Evolutionary conservation across 2,329 filamentous ascomycete species (phyloP).

Genomic region (Lachnellula willkommii): DNA sequence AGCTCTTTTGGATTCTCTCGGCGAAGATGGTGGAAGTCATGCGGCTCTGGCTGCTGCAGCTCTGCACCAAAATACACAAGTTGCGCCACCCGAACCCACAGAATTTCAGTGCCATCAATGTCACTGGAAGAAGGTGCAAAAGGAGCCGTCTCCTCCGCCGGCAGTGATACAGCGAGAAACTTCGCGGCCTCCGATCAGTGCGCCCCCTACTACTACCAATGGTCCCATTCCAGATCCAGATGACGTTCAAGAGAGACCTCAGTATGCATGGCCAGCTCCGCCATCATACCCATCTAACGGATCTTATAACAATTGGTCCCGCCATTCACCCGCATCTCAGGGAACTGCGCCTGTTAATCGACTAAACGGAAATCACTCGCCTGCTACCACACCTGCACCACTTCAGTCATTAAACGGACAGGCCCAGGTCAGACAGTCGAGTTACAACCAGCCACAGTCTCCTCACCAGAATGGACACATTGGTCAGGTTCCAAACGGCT

Average conservation of each 20-base stretch:
- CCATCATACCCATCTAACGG: conserved; percentile 36
- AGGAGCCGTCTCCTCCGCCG: conserved; percentile 21
- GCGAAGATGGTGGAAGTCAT: conserved; percentile 19
- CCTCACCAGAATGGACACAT: conserved; percentile 42
- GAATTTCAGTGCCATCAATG: conserved; percentile 74
- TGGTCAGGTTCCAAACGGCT: conserved; percentile 40
- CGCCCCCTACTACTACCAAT: conserved; percentile 26
- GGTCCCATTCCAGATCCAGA: conserved; percentile 29
- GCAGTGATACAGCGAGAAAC: conserved; percentile 14
- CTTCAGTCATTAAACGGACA: conserved; percentile 18
- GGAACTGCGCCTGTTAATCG: conserved; percentile 40
- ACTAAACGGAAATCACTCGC: conserved; percentile 41
- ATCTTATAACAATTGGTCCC: conserved; percentile 46
- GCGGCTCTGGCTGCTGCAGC: conserved; percentile 31
- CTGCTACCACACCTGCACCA: conserved; percentile 27
- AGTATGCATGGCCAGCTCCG: conserved; percentile 30
- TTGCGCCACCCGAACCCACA: conserved; percentile 28
- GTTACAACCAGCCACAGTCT: conserved; percentile 32
- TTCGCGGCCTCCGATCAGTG: conserved; percentile 19
- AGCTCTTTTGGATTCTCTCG: not conserved
- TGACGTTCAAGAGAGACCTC: conserved; percentile 18
- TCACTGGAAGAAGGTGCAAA: conserved; percentile 44
- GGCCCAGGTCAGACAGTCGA: conserved; percentile 20
- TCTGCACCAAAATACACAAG: conserved; percentile 25
- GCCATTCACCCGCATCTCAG: conserved; percentile 45